Evolutionary conservation across 257 asterid species (phyloP).

Genomic region (Ligustrum vulgare): DNA sequence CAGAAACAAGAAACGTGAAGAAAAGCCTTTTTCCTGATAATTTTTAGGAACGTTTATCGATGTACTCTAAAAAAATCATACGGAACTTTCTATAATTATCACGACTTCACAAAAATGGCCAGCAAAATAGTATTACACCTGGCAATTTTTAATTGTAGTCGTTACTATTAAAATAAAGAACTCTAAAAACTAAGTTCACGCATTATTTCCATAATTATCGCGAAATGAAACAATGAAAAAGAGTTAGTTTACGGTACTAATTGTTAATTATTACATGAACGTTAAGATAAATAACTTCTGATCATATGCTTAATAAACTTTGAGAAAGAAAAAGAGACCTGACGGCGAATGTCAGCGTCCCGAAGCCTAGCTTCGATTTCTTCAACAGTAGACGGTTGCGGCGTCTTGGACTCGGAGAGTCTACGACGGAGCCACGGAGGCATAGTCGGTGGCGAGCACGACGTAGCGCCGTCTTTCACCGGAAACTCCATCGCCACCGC

Average conservation of each 20-base stretch:
- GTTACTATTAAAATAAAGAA: background rate
- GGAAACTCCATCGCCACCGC: constrained; percentile 77
- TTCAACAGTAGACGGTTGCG: constrained; percentile 67
- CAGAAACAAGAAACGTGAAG: background rate
- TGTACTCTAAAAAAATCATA: background rate
- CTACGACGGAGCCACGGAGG: constrained; percentile 79
- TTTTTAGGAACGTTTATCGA: background rate
- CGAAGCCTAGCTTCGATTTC: constrained; percentile 89
- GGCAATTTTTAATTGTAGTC: background rate
- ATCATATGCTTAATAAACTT: background rate
- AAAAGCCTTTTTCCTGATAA: background rate
- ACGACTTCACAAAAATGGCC: background rate
- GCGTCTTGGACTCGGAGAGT: constrained; percentile 70
- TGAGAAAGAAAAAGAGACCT: constrained; percentile 42
- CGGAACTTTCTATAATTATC: background rate
- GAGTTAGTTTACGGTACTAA: background rate
- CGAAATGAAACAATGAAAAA: background rate
- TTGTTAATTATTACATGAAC: background rate
- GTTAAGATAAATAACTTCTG: background rate
- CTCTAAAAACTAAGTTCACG: background rate
- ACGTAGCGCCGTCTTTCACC: constrained; percentile 60
- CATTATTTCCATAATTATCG: background rate
- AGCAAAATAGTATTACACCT: background rate
- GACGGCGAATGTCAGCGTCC: constrained; percentile 86
- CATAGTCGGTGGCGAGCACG: constrained; percentile 76